Percentiles rank a stretch among this genome's conserved stretches.
These are phyloP conservation scores for Venturia carpophila DNA, from an alignment of 2,329 filamentous ascomycete species.

Conservation along the genomic window DNA sequence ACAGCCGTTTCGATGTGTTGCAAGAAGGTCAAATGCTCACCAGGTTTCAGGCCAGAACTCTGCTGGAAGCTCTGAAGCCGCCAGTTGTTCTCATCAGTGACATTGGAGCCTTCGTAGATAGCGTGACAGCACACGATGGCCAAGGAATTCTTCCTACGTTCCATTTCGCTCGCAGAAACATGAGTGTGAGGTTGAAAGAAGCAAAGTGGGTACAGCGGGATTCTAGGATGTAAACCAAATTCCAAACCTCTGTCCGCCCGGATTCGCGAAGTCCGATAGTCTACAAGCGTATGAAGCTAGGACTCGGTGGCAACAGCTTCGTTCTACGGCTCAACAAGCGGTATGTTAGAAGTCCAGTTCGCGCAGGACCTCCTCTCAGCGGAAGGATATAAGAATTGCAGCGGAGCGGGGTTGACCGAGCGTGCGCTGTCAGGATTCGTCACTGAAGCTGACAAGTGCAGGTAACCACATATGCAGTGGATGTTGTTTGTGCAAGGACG, in stretches of 20 bases:
- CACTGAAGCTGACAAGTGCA: background rate
- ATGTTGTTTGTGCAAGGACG: conserved; percentile 1
- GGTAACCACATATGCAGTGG: background rate
- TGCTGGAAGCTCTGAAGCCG: conserved; percentile 68
- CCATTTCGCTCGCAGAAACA: background rate
- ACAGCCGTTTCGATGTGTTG: conserved; percentile 42
- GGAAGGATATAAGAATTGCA: background rate
- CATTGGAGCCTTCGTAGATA: conserved; percentile 54
- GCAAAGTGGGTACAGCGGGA: background rate
- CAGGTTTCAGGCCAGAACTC: conserved; percentile 38
- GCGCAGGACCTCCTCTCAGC: background rate
- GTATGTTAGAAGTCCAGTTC: background rate
- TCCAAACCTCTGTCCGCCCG: background rate
- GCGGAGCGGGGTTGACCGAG: background rate
- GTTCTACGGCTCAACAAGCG: background rate
- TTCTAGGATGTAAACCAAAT: background rate
- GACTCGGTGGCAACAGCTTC: background rate
- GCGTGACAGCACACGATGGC: conserved; percentile 80
- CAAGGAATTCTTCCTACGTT: conserved; percentile 33
- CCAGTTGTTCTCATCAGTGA: conserved; percentile 39
- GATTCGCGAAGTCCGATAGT: background rate
- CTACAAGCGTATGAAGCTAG: background rate
- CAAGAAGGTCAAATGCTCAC: conserved; percentile 74
- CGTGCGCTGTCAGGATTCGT: background rate
- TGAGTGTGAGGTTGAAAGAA: conserved; percentile 4